These are phyloP conservation scores for Ceratorhiza oryzae-sativae DNA, from an alignment of 1,284 basidiomycete species.

Conservation along the genomic window DNA sequence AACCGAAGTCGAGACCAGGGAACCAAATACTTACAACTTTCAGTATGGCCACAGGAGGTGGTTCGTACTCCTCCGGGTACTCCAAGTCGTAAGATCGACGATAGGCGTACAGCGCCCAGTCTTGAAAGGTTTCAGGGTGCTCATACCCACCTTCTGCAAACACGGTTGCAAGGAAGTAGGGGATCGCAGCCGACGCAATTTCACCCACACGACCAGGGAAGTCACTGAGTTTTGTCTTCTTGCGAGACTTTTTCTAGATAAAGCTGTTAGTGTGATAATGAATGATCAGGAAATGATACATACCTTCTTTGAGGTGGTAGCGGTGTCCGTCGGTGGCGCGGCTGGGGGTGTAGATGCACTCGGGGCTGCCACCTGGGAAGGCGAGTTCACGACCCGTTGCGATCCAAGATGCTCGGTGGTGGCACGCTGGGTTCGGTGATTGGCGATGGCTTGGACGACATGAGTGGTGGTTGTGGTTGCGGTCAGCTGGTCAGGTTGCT, in stretches of 20 bases:
- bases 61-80: neutral
- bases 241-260: neutral
- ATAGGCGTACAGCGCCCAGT: slow-evolving; percentile 13
- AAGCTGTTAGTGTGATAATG: neutral
- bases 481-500: neutral
- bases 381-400: neutral
- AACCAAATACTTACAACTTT: neutral
- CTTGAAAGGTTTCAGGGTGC: neutral
- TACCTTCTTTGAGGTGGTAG: neutral
- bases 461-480: neutral
- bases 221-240: slow-evolving; percentile 1
- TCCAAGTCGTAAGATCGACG: neutral
- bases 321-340: neutral
- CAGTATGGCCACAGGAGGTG: neutral
- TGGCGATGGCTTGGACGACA: neutral
- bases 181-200: slow-evolving; percentile 5
- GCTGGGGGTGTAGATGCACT: neutral
- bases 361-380: neutral
- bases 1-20: too few relatives aligned
- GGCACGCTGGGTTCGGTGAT: neutral
- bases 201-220: neutral
- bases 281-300: neutral
- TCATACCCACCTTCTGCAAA: slow-evolving; percentile 8
- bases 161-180: slow-evolving; percentile 5
- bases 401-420: neutral